phyloP scores from a whole-genome alignment of 2,329 filamentous ascomycete genomes.

The Neofusicoccum umdonicola region DNA sequence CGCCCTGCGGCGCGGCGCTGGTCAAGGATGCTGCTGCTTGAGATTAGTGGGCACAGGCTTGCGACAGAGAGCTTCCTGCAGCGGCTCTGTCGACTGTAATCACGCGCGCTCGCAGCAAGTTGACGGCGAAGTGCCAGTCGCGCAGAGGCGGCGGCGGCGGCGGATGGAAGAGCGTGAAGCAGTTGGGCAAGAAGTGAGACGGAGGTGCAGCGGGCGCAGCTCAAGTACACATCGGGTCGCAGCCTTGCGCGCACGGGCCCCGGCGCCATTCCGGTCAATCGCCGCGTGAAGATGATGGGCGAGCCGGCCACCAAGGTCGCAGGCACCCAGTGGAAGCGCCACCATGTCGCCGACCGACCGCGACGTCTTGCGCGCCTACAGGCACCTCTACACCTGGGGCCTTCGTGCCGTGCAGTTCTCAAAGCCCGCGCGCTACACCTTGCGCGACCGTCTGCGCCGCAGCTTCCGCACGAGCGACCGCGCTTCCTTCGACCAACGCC shows the following conservation, averaged over 20 bases:
- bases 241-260: not conserved
- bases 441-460: conserved; percentile 51
- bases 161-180: not conserved
- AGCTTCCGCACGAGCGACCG: conserved; percentile 37
- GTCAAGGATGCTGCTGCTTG: conserved; percentile 4
- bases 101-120: not conserved
- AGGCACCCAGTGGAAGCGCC: not conserved
- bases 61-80: not conserved
- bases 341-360: conserved; percentile 1
- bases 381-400: conserved; percentile 63
- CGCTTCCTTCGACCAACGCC: conserved; percentile 38
- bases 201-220: conserved; percentile 1
- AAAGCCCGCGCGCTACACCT: conserved; percentile 63
- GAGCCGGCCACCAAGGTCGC: not conserved
- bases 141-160: not conserved
- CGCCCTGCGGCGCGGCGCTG: not conserved
- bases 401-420: conserved; percentile 72
- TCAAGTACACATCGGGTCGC: conserved; percentile 6
- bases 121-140: not conserved
- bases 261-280: not conserved
- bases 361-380: conserved; percentile 62
- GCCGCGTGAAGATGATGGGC: not conserved
- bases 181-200: conserved; percentile 2
- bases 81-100: not conserved
- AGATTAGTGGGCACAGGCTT: not conserved